Conservation (phyloP, 176 grass and related monocot species). For the Phoenix dactylifera region DNA sequence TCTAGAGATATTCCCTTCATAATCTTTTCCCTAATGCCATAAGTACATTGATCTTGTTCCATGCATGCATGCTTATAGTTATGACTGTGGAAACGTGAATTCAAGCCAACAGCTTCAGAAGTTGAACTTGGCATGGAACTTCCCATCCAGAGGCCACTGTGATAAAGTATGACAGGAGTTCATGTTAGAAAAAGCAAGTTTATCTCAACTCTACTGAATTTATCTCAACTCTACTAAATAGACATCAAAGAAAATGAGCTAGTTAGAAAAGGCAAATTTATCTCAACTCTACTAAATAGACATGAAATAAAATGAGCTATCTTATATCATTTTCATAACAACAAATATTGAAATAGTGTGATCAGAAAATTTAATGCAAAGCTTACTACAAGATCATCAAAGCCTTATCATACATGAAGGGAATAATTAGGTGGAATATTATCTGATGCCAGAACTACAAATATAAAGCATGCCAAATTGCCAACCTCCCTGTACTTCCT, state of each 20-base stretch:
- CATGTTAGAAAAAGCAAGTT: background rate
- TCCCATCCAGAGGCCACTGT: constrained; percentile 53
- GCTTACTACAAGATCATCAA: too few relatives aligned
- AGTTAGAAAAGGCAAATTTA: background rate
- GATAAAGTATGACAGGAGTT: background rate
- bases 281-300: background rate
- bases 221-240: background rate
- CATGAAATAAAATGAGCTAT: background rate
- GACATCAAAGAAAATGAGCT: background rate
- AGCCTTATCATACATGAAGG: too few relatives aligned
- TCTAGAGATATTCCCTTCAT: background rate
- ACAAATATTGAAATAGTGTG: too few relatives aligned
- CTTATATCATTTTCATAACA: too few relatives aligned
- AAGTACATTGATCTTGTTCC: constrained; percentile 27
- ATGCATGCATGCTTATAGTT: constrained; percentile 28
- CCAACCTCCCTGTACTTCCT: too few relatives aligned
- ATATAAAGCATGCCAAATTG: too few relatives aligned
- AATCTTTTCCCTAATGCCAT: background rate
- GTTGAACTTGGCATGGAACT: constrained; percentile 16
- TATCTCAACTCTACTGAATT: background rate
- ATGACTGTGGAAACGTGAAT: constrained; percentile 32
- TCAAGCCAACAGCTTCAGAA: constrained; percentile 33
- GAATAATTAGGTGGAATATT: too few relatives aligned
- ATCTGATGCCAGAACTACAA: too few relatives aligned
- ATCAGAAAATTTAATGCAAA: too few relatives aligned